Conservation (phyloP, 2,329 filamentous ascomycete genomes). For the Colletotrichum graminicola region DNA sequence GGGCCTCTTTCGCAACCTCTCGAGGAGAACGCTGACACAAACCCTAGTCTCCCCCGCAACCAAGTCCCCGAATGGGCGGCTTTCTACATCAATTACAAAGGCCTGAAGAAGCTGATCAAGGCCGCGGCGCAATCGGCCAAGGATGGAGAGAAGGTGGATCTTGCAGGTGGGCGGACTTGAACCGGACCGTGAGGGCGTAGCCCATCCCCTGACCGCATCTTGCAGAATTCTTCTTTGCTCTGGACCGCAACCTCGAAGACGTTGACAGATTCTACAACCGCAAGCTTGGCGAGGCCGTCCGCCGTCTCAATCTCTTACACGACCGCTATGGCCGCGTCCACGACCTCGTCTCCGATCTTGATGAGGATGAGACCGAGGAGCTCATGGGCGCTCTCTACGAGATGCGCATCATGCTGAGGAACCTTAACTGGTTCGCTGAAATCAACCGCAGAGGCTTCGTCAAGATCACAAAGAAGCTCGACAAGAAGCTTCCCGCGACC, state of each 20-base stretch:
- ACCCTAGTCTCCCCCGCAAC: conserved; percentile 76
- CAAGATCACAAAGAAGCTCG: conserved; percentile 99
- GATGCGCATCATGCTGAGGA: conserved; percentile 86
- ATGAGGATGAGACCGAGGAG: conserved; percentile 91
- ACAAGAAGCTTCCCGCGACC: conserved; percentile 88
- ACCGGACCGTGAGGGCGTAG: conserved; percentile 46
- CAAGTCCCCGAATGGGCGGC: conserved; percentile 90
- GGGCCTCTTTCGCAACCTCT: conserved; percentile 4
- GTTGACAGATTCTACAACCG: conserved; percentile 98
- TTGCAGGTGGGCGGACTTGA: conserved; percentile 80
- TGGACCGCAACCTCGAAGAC: conserved; percentile 97
- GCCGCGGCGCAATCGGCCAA: conserved; percentile 74
- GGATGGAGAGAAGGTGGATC: conserved; percentile 81
- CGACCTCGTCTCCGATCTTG: conserved; percentile 78
- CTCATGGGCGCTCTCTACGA: conserved; percentile 91
- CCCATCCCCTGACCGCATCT: conserved; percentile 54
- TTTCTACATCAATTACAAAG: conserved; percentile 90
- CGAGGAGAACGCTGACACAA: conserved; percentile 43
- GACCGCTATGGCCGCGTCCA: conserved; percentile 85
- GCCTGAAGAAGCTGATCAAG: conserved; percentile 95
- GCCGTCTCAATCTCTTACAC: conserved; percentile 86
- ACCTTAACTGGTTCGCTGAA: conserved; percentile 97
- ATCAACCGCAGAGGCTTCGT: conserved; percentile 95
- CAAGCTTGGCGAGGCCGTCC: conserved; percentile 86
- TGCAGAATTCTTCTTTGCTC: conserved; percentile 93